These are phyloP conservation scores for Spatholobus suberectus DNA, from an alignment of 306 rosid genomes.

Conservation along the genomic window DNA sequence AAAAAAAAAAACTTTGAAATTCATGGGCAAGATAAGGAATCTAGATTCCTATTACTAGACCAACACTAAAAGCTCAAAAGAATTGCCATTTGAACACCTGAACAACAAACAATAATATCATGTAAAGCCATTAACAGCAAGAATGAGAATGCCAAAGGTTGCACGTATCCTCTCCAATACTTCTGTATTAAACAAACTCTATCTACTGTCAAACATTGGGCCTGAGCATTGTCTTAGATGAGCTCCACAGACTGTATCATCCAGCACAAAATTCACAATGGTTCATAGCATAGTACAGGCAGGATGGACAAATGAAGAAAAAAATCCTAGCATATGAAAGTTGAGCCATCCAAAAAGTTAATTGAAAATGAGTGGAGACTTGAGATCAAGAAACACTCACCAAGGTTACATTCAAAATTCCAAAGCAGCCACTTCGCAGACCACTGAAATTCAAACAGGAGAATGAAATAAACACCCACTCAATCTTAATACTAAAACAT, in stretches of 20 bases:
- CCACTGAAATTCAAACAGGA: constrained; percentile 68
- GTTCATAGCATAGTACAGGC: constrained; percentile 3
- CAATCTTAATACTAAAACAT: not conserved
- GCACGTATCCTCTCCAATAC: not conserved
- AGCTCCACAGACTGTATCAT: not conserved
- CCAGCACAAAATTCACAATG: constrained; percentile 14
- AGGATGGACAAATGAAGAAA: not conserved
- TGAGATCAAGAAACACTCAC: constrained; percentile 53
- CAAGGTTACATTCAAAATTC: constrained; percentile 67
- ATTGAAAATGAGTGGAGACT: constrained; percentile 15
- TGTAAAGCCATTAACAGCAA: not conserved
- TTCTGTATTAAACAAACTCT: not conserved
- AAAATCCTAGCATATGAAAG: constrained; percentile 26
- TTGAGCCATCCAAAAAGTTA: not conserved
- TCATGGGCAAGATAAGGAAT: not conserved
- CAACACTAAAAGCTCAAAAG: not conserved
- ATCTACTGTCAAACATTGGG: constrained; percentile 3
- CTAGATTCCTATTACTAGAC: not conserved
- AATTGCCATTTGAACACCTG: not conserved
- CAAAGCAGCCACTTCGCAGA: constrained; percentile 76
- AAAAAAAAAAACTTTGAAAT: not conserved
- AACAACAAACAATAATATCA: not conserved
- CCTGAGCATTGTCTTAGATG: constrained; percentile 3
- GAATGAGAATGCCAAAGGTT: not conserved
- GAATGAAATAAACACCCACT: constrained; percentile 36